Conservation (phyloP, 2,329 filamentous ascomycete genomes). For the Penicillium sp. region DNA sequence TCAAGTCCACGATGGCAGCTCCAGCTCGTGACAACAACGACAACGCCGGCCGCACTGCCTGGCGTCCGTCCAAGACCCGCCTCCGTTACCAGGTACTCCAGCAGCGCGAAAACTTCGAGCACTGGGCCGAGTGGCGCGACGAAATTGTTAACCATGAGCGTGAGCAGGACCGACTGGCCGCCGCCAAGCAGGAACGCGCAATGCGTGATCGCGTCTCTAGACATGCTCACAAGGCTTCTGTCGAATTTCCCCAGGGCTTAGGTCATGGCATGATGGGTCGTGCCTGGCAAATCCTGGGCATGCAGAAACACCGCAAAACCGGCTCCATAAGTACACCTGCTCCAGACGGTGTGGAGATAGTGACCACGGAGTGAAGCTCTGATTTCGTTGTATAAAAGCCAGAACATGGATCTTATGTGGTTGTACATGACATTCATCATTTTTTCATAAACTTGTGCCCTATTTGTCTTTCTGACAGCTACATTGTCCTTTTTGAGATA, state of each 20-base stretch:
- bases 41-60: slow-evolving; percentile 30
- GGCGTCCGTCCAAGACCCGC: slow-evolving; percentile 44
- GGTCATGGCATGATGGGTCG: slow-evolving; percentile 42
- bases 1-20: slow-evolving; percentile 34
- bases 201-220: slow-evolving; percentile 28
- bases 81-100: slow-evolving; percentile 44
- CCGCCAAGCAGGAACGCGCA: slow-evolving; percentile 33
- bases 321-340: slow-evolving; percentile 12
- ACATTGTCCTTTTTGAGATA: slow-evolving; percentile 13
- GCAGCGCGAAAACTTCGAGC: slow-evolving; percentile 47
- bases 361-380: slow-evolving; percentile 13
- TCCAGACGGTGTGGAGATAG: slow-evolving; percentile 19
- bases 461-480: slow-evolving; percentile 8
- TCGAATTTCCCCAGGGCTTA: slow-evolving; percentile 32
- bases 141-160: slow-evolving; percentile 40
- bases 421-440: slow-evolving; percentile 1
- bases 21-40: slow-evolving; percentile 12
- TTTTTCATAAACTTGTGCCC: slow-evolving; percentile 11
- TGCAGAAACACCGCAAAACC: slow-evolving; percentile 34
- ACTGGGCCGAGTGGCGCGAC: slow-evolving; percentile 45
- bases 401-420: not conserved
- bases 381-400: not conserved
- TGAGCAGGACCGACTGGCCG: slow-evolving; percentile 36
- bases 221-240: slow-evolving; percentile 29
- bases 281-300: slow-evolving; percentile 42